A percentile compares a stretch with the other conserved stretches of the same genome.
phyloP scores from a whole-genome alignment of 106 monocot species.

The Cymbidium sinense region DNA sequence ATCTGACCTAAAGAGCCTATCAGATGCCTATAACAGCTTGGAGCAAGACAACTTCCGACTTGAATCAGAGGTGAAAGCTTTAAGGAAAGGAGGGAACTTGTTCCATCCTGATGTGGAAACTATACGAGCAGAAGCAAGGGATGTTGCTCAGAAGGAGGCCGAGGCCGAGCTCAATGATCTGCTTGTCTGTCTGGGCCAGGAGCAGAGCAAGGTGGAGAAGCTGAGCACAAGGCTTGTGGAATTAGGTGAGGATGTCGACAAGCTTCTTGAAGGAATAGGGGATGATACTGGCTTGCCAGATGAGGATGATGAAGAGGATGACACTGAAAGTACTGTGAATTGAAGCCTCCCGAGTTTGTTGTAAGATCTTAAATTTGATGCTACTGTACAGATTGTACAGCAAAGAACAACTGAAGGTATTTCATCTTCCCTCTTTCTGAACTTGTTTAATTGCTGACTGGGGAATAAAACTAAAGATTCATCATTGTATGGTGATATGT shows the following conservation, averaged over 20 bases:
- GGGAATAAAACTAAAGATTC: neutral
- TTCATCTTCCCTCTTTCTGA: neutral
- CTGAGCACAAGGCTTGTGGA: conserved; percentile 68
- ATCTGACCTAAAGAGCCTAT: conserved; percentile 84
- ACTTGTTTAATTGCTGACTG: neutral
- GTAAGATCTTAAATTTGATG: neutral
- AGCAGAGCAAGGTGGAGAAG: conserved; percentile 96
- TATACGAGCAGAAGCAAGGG: conserved; percentile 66
- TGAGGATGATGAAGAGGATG: conserved; percentile 30
- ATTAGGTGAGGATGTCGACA: conserved; percentile 86
- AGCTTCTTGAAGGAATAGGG: conserved; percentile 85
- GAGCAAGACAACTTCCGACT: conserved; percentile 71
- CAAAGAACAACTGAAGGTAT: neutral
- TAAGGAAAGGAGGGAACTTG: conserved; percentile 41
- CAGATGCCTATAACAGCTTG: conserved; percentile 92
- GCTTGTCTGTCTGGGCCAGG: conserved; percentile 93
- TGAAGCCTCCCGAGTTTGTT: too few relatives aligned
- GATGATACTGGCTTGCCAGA: conserved; percentile 51
- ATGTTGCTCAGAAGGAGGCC: conserved; percentile 83
- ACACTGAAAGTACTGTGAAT: too few relatives aligned
- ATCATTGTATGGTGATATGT: neutral
- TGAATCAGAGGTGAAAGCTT: conserved; percentile 56
- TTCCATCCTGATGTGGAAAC: conserved; percentile 58
- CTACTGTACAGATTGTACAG: neutral
- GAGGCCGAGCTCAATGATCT: conserved; percentile 89